A percentile compares a stretch with the other conserved stretches of the same genome.
phyloP scores from a whole-genome alignment of 129 eudicot genomes.

The Flaveria ramosissima region DNA sequence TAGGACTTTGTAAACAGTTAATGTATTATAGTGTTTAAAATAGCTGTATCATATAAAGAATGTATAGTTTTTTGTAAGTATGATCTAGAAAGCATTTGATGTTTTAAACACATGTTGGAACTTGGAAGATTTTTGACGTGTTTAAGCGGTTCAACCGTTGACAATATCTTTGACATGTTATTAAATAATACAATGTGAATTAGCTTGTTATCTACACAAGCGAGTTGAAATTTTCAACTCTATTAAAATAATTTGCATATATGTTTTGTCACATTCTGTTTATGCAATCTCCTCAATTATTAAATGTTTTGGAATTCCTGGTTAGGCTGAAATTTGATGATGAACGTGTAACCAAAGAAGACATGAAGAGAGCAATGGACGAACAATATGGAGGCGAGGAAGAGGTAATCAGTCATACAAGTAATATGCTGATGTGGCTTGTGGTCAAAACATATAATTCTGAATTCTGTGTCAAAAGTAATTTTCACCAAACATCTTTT shows the following conservation, averaged over 20 bases:
- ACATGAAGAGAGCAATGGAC: conserved; percentile 87
- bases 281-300: neutral
- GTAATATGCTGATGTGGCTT: conserved; percentile 17
- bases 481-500: neutral
- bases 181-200: neutral
- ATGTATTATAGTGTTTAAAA: neutral
- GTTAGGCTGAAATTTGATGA: conserved; percentile 92
- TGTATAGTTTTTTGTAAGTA: neutral
- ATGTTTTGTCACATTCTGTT: neutral
- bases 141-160: neutral
- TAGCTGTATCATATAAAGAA: neutral
- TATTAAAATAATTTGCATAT: neutral
- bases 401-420: conserved; percentile 54
- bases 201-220: neutral
- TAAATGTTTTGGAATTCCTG: conserved; percentile 1
- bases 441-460: conserved; percentile 8
- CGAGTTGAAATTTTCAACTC: neutral
- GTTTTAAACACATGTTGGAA: neutral
- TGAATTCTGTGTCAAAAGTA: neutral
- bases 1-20: neutral
- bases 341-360: conserved; percentile 95
- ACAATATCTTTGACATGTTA: neutral
- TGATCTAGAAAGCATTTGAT: neutral
- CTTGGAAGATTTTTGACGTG: neutral
- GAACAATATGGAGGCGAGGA: conserved; percentile 99